Percentiles rank a stretch among this genome's conserved stretches.
phyloP scores from a whole-genome alignment of 106 monocot genomes.

The Agapanthus africanus region DNA sequence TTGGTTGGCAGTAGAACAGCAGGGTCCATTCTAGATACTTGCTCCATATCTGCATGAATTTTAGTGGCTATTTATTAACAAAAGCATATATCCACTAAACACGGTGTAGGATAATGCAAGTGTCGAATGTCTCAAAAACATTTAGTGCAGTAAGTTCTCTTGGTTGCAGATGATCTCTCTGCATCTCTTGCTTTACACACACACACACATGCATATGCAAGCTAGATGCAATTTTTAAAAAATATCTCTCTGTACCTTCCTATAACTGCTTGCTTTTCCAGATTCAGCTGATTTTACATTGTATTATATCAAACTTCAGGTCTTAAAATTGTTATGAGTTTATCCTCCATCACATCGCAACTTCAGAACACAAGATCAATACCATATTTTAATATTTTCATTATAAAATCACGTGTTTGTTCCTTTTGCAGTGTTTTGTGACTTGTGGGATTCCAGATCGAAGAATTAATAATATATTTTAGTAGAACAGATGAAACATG shows the following conservation, averaged over 20 bases:
- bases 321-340: background rate
- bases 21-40: background rate
- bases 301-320: background rate
- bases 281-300: background rate
- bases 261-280: background rate
- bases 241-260: background rate
- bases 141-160: background rate
- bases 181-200: background rate
- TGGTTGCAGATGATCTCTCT: background rate
- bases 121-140: background rate
- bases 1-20: background rate
- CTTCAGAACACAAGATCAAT: background rate
- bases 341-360: background rate
- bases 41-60: background rate
- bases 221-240: background rate
- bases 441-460: background rate
- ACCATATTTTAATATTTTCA: background rate
- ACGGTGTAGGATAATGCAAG: constrained; percentile 4
- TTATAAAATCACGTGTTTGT: background rate
- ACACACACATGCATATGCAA: background rate
- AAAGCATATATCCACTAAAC: background rate
- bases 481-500: background rate
- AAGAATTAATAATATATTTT: background rate
- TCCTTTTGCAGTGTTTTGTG: background rate
- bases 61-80: background rate